Base-by-base conservation (phyloP, 345 rosid genomes). In the Toxicodendron radicans region DNA sequence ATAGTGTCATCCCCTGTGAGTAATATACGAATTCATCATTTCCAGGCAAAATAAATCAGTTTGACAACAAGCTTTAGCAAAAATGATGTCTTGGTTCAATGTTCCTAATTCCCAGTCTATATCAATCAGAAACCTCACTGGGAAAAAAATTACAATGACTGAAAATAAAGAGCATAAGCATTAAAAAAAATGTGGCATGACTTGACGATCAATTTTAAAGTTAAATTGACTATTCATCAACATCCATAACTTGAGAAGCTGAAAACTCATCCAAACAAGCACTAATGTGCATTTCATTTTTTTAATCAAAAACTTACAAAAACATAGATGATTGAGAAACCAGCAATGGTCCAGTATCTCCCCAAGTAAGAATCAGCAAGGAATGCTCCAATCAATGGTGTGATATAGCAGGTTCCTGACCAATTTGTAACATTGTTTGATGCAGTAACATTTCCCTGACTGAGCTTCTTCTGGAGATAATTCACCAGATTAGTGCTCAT, bases 401-500 rank as follows among this genome's bases (percentile, higher is more conserved):
- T 96, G 56, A 87, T 71, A 33, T 93, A 96, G 81, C 98, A 93
- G 33, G 98, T 96, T 66, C 99, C 98, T 0, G 92, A 87, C 99
- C 99, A 95, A 66, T 93, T 91, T 0, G 97, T 90, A 66, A 88
- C 96, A 79, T 82, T 93, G 75, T 87, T 95, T 41, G 98, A 83
- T 72, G 98, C 99, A 16, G 77, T 43, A 6, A 88, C 98, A 67
- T 86, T 95, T 69, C 97, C 92, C 78, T 84, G 92, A 76, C 86
- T 81, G 63, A 95, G 83, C 61, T 86, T 92, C 2, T 64, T 64
- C 78, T 88, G 68, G 17, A 96, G 90, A 85, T 85, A 96, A 79
- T 89, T 93, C 73, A 93, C 99, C 48, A 96, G 86, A 79, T 93
- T 96, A 59, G 97, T 91, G 16, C 99, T 84, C 99, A 96, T 93